Percentiles rank a stretch among this genome's conserved stretches.
phyloP scores from a whole-genome alignment of 805 yeast genomes.

The Zygoascus ofunaensis region DNA sequence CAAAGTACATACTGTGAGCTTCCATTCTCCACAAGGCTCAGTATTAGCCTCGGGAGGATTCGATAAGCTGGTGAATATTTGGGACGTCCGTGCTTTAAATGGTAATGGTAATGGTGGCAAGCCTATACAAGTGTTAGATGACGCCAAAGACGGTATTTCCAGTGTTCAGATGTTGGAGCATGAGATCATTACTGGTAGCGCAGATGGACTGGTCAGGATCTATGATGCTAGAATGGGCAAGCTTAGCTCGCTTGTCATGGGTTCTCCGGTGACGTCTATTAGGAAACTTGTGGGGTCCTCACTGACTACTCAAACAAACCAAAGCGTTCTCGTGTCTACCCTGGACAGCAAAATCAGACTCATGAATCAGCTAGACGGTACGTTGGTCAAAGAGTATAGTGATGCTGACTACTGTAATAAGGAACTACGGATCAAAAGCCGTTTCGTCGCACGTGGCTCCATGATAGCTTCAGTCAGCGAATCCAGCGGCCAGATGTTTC shows the following conservation, averaged over 20 bases:
- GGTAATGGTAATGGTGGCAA: constrained; percentile 13
- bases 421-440: constrained; percentile 19
- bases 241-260: constrained; percentile 19
- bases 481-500: constrained; percentile 8
- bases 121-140: constrained; percentile 31
- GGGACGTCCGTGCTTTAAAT: constrained; percentile 24
- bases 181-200: constrained; percentile 24
- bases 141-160: constrained; percentile 29
- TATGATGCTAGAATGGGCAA: constrained; percentile 27
- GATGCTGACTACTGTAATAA: constrained; percentile 21
- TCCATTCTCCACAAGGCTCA: constrained; percentile 18
- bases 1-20: constrained; percentile 21
- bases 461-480: constrained; percentile 6
- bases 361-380: constrained; percentile 21
- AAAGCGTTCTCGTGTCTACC: constrained; percentile 18
- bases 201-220: constrained; percentile 25
- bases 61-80: constrained; percentile 26
- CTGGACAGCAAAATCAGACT: constrained; percentile 23
- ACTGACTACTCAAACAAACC: constrained; percentile 7
- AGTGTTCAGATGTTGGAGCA: constrained; percentile 15
- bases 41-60: constrained; percentile 26
- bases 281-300: not conserved
- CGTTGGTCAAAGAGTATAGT: constrained; percentile 15
- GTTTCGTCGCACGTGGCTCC: constrained; percentile 18
- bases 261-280: constrained; percentile 24